Conservation (phyloP, 129 eudicot genomes). For the Gnaphalium uliginosum region DNA sequence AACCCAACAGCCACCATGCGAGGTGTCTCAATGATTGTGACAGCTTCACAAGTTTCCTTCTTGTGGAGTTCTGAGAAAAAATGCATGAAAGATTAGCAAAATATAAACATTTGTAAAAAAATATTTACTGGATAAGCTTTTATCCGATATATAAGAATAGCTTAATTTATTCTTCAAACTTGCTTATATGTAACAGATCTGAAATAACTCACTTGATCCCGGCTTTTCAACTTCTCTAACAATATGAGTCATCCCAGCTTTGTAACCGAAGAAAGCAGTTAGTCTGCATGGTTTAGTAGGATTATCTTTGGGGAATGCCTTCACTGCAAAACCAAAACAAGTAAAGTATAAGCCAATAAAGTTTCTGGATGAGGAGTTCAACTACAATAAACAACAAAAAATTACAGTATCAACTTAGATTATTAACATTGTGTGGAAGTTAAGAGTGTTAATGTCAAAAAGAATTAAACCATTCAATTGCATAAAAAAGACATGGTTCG, state of each 20-base stretch:
- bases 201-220: constrained; percentile 55
- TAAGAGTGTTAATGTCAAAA: too few species aligned
- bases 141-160: neutral
- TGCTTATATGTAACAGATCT: neutral
- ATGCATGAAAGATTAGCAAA: neutral
- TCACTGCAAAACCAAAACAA: constrained; percentile 44
- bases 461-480: too few species aligned
- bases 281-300: constrained; percentile 56
- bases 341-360: neutral
- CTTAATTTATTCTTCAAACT: neutral
- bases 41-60: constrained; percentile 70
- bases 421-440: too few species aligned
- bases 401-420: too few species aligned
- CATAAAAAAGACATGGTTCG: too few species aligned
- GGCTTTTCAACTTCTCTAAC: constrained; percentile 72
- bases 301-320: constrained; percentile 68
- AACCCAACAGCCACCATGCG: constrained; percentile 63
- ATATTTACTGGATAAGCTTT: neutral
- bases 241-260: constrained; percentile 76
- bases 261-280: constrained; percentile 67
- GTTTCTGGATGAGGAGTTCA: too few species aligned
- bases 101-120: neutral
- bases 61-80: constrained; percentile 52
- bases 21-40: constrained; percentile 57
- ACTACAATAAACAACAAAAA: neutral